phyloP scores from a whole-genome alignment of 2,329 filamentous ascomycete genomes.

The Fusarium hostae region DNA sequence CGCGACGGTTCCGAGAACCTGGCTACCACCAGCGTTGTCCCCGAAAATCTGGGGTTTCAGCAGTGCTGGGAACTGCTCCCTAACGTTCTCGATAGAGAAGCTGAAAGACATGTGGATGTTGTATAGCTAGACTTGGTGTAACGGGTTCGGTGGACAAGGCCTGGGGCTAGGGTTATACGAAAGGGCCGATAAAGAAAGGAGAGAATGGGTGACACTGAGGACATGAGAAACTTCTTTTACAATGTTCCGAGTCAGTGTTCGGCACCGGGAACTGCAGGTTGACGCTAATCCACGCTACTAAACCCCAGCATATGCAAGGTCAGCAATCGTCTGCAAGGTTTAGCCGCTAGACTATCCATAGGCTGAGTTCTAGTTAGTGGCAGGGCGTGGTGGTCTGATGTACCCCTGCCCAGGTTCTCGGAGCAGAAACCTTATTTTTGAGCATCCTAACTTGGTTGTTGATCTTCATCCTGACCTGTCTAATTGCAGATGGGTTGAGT shows the following conservation, averaged over 20 bases:
- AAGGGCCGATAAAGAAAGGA: not conserved
- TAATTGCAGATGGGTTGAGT: too few relatives aligned
- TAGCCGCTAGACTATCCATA: too few relatives aligned
- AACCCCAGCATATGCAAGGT: not conserved
- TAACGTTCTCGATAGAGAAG: not conserved
- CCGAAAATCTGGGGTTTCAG: not conserved
- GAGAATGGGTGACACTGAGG: not conserved
- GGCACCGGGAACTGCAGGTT: not conserved
- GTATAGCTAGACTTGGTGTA: not conserved
- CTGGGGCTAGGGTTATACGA: not conserved
- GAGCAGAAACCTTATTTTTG: not conserved
- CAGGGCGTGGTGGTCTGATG: not conserved
- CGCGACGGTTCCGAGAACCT: not conserved
- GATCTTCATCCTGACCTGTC: not conserved
- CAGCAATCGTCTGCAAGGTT: not conserved
- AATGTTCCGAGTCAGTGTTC: not conserved
- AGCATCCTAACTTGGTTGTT: not conserved
- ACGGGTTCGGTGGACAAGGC: not conserved
- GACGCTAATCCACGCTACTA: not conserved
- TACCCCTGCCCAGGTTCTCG: not conserved
- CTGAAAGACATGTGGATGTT: not conserved
- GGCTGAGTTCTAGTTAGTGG: too few relatives aligned
- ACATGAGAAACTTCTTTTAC: not conserved
- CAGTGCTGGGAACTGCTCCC: not conserved
- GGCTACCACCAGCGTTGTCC: conserved; percentile 2